These are phyloP conservation scores for Eucalyptus fibrosa DNA, from an alignment of 345 rosid species.

Conservation along the genomic window DNA sequence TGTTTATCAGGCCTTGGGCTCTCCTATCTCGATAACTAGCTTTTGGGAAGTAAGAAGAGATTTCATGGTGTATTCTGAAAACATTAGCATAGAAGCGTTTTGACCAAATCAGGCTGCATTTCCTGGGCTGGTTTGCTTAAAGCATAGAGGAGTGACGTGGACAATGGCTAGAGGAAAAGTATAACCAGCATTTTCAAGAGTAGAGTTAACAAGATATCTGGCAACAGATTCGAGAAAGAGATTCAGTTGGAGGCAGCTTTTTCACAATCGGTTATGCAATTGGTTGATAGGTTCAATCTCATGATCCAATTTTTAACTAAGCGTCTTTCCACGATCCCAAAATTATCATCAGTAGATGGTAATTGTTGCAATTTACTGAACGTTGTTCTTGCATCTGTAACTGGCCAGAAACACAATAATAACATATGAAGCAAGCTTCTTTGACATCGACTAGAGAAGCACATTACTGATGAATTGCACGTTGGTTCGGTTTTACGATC, in stretches of 20 bases:
- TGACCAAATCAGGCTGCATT: neutral
- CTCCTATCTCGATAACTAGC: neutral
- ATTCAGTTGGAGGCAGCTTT: neutral
- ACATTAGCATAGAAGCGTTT: neutral
- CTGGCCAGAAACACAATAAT: neutral
- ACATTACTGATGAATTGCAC: slow-evolving; percentile 48
- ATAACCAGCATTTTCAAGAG: neutral
- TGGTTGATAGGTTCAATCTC: neutral
- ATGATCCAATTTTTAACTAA: neutral
- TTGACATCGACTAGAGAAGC: neutral
- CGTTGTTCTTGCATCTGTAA: neutral
- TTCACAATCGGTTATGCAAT: neutral
- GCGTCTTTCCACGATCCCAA: neutral
- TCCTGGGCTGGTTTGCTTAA: neutral
- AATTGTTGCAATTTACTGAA: neutral
- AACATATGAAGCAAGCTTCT: neutral
- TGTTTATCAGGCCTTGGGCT: neutral
- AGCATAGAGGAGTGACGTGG: neutral
- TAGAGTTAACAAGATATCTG: neutral
- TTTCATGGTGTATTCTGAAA: neutral
- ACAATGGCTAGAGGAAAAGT: neutral
- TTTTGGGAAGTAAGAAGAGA: neutral
- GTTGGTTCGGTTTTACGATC: slow-evolving; percentile 25
- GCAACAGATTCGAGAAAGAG: neutral
- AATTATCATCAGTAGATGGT: neutral